phyloP scores from a whole-genome alignment of 768 basidiomycete species.

The Pisolithus marmoratus region DNA sequence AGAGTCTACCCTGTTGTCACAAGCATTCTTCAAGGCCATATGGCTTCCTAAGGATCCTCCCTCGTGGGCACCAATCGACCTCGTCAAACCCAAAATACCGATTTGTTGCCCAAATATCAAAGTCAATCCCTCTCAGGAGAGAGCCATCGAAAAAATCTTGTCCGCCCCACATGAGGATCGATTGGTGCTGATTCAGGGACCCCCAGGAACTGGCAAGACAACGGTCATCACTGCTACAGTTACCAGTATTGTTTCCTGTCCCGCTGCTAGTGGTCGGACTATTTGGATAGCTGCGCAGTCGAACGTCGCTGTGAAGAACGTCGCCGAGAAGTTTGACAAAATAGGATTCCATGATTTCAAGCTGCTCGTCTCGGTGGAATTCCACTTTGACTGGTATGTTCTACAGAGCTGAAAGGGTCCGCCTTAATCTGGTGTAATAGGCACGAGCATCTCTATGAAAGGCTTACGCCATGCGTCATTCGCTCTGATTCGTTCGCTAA shows the following conservation, averaged over 20 bases:
- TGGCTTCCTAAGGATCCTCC: slow-evolving; percentile 19
- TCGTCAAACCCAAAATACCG: background rate
- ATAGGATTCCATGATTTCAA: slow-evolving; percentile 29
- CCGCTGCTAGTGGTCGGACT: slow-evolving; percentile 6
- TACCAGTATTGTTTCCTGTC: slow-evolving; percentile 11
- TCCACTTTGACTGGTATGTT: slow-evolving; percentile 41
- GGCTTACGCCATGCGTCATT: slow-evolving; percentile 32
- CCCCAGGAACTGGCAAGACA: slow-evolving; percentile 42
- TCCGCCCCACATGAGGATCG: slow-evolving; percentile 17
- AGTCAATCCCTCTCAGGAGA: slow-evolving; percentile 24
- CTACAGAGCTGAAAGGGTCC: background rate
- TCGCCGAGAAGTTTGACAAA: slow-evolving; percentile 38
- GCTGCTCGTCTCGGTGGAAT: slow-evolving; percentile 41
- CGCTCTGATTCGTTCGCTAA: slow-evolving; percentile 27
- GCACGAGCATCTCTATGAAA: slow-evolving; percentile 47
- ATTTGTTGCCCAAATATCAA: background rate
- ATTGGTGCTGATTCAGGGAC: slow-evolving; percentile 27
- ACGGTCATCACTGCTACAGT: slow-evolving; percentile 36
- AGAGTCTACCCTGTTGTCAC: slow-evolving; percentile 8
- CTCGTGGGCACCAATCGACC: slow-evolving; percentile 9
- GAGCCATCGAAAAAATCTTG: slow-evolving; percentile 26
- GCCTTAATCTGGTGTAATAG: slow-evolving; percentile 18
- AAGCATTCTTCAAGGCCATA: slow-evolving; percentile 23
- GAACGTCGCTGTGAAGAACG: slow-evolving; percentile 50
- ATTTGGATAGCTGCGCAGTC: slow-evolving; percentile 44